phyloP scores from a whole-genome alignment of 2,329 filamentous ascomycete species.

The Botrytis fragariae region DNA sequence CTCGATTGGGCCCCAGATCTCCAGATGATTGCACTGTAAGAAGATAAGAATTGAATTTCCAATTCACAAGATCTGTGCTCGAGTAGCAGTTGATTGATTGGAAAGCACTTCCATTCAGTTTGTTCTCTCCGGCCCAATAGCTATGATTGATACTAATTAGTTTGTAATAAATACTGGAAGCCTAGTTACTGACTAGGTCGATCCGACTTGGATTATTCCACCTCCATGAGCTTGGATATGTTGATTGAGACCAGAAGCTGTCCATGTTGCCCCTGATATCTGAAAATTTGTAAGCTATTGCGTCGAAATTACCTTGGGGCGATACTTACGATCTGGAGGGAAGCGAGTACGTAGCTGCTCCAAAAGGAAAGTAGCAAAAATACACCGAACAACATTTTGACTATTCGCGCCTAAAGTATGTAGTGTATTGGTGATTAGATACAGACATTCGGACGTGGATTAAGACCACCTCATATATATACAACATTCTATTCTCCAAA shows the following conservation, averaged over 20 bases:
- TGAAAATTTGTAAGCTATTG: slow-evolving; percentile 14
- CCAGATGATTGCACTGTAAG: slow-evolving; percentile 52
- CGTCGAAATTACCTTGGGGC: neutral
- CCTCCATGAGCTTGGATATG: slow-evolving; percentile 67
- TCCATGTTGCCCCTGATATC: slow-evolving; percentile 37
- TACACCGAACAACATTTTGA: neutral
- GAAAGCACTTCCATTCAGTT: slow-evolving; percentile 59
- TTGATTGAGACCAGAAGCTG: slow-evolving; percentile 41
- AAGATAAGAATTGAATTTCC: slow-evolving; percentile 59
- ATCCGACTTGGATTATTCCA: slow-evolving; percentile 57
- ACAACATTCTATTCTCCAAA: neutral
- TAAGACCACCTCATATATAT: neutral
- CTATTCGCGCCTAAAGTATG: neutral
- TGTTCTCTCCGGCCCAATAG: slow-evolving; percentile 64
- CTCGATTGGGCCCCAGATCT: slow-evolving; percentile 59
- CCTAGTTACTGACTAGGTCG: slow-evolving; percentile 42
- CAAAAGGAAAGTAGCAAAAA: slow-evolving; percentile 8
- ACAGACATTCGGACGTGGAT: neutral
- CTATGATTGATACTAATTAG: neutral
- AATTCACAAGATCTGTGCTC: slow-evolving; percentile 60
- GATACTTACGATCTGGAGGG: slow-evolving; percentile 15
- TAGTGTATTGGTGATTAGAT: neutral
- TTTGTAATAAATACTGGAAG: neutral
- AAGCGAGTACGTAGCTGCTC: slow-evolving; percentile 9
- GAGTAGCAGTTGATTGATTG: slow-evolving; percentile 68